Conservation (phyloP, 208 protist species). For the Leishmania tropica region DNA sequence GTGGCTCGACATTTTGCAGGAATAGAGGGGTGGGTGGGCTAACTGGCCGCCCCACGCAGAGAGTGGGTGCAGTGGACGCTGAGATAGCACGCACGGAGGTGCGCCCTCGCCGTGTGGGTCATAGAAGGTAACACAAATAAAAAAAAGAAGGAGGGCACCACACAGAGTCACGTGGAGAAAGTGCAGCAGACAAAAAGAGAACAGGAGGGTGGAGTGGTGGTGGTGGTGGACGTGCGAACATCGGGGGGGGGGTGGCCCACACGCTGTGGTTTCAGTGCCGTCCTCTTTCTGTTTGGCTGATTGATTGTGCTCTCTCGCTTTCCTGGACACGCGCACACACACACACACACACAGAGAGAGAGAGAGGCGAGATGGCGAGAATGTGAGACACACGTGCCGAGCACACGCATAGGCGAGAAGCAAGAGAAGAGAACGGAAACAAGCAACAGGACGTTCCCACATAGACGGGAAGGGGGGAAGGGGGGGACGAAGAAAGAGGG, state of each 20-base stretch:
- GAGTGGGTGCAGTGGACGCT: not conserved
- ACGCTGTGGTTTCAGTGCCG: too few species aligned
- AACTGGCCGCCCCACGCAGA: not conserved
- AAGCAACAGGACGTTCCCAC: not conserved
- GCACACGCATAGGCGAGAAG: not conserved
- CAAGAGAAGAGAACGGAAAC: not conserved
- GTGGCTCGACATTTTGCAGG: not conserved
- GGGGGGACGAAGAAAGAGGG: not conserved
- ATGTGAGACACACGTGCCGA: not conserved
- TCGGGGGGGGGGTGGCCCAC: too few species aligned
- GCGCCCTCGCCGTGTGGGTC: too few species aligned
- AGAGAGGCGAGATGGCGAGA: not conserved
- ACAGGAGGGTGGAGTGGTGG: too few species aligned
- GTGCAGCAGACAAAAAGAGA: too few species aligned
- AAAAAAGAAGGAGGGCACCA: too few species aligned
- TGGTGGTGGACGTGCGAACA: too few species aligned
- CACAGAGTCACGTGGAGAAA: too few species aligned
- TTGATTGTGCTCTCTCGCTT: not conserved
- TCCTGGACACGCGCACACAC: not conserved
- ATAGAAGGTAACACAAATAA: too few species aligned
- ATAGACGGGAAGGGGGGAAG: not conserved
- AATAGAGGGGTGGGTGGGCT: not conserved
- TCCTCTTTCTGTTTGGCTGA: not conserved
- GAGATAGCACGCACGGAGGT: too few species aligned
- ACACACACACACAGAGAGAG: not conserved